Percentiles rank a stretch among this genome's conserved stretches.
These are phyloP conservation scores for Phyllosticta citribraziliensis DNA, from an alignment of 2,329 filamentous ascomycete genomes.

Conservation along the genomic window DNA sequence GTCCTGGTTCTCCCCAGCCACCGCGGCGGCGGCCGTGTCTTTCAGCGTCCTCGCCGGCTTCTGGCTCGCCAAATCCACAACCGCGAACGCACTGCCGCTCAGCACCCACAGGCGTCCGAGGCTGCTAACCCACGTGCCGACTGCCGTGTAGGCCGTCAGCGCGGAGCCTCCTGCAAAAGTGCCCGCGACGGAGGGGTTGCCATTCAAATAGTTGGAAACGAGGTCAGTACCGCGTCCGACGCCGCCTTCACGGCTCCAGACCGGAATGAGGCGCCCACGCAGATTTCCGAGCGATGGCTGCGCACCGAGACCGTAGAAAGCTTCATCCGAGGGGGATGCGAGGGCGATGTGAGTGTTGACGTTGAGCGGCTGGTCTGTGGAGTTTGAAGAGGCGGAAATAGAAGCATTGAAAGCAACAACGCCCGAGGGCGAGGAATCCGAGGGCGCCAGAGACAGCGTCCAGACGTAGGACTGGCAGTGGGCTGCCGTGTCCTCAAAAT, in stretches of 20 bases:
- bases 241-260: constrained; percentile 21
- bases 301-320: constrained; percentile 20
- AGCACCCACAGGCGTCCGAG: constrained; percentile 20
- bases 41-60: not conserved
- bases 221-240: constrained; percentile 21
- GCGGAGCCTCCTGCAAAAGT: constrained; percentile 21
- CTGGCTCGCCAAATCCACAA: constrained; percentile 23
- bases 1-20: not conserved
- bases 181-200: constrained; percentile 10
- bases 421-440: not conserved
- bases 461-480: constrained; percentile 1
- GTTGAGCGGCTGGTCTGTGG: not conserved
- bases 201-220: constrained; percentile 17
- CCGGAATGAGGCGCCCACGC: constrained; percentile 19
- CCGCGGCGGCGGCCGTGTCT: not conserved
- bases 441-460: not conserved
- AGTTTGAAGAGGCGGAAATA: not conserved
- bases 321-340: constrained; percentile 15
- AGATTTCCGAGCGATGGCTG: constrained; percentile 20
- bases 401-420: not conserved
- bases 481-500: not conserved
- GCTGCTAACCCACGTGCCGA: constrained; percentile 24
- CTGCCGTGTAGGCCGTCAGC: constrained; percentile 26
- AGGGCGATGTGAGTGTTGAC: constrained; percentile 17
- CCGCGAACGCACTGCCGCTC: constrained; percentile 24